These are phyloP conservation scores for Colletotrichum chlorophyti DNA, from an alignment of 2,329 filamentous ascomycete species.

Conservation along the genomic window DNA sequence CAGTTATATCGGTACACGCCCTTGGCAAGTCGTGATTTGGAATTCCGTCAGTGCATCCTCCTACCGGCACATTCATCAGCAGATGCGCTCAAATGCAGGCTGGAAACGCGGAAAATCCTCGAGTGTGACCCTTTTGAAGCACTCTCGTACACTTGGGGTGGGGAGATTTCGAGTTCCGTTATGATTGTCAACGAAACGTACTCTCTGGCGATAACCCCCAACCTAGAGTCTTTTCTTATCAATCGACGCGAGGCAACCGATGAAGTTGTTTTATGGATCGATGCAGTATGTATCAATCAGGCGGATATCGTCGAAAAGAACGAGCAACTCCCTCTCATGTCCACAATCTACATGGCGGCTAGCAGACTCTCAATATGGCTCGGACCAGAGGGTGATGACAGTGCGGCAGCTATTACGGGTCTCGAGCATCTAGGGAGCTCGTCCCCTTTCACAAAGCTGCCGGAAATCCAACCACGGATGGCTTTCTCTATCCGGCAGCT, in stretches of 20 bases:
- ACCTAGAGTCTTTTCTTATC: neutral
- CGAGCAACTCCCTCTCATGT: conserved; percentile 11
- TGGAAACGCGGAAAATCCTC: too few species aligned
- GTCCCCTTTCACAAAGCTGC: too few species aligned
- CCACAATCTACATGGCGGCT: neutral
- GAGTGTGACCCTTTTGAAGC: conserved; percentile 36
- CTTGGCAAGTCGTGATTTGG: too few species aligned
- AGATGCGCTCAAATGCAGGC: too few species aligned
- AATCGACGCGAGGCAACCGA: neutral
- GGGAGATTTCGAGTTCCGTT: conserved; percentile 29
- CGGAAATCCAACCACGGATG: neutral
- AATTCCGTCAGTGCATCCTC: too few species aligned
- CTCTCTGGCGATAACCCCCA: neutral
- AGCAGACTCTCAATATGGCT: conserved; percentile 35
- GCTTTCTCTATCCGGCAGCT: neutral
- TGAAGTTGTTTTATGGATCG: neutral
- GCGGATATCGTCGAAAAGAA: conserved; percentile 7
- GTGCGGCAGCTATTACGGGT: neutral
- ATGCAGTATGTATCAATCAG: conserved; percentile 22
- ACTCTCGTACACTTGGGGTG: conserved; percentile 46
- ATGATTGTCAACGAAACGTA: neutral
- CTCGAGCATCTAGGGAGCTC: neutral
- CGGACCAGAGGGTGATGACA: conserved; percentile 21
- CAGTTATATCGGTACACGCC: too few species aligned
- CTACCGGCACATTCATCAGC: too few species aligned